These are phyloP conservation scores for Trichoderma sp. DNA, from an alignment of 2,329 filamentous ascomycete species.

Conservation along the genomic window DNA sequence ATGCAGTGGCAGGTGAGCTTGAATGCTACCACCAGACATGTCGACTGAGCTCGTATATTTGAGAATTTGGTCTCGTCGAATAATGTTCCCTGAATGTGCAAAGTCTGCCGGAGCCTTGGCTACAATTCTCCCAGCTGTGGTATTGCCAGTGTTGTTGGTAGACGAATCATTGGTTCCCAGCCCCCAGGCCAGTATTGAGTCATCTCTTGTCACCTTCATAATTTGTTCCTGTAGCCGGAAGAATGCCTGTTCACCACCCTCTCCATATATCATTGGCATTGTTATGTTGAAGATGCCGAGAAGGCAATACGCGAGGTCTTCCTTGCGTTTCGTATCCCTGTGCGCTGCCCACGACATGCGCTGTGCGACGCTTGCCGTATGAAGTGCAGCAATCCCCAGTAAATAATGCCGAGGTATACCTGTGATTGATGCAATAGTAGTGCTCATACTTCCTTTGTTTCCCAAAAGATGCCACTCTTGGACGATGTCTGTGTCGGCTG, in stretches of 20 bases:
- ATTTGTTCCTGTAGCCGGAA: conserved; percentile 22
- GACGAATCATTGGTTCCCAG: neutral
- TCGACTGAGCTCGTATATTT: conserved; percentile 1
- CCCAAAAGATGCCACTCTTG: conserved; percentile 21
- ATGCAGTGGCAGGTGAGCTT: neutral
- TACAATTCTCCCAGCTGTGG: neutral
- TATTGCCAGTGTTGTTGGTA: neutral
- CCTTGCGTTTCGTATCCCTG: conserved; percentile 20
- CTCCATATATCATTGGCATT: conserved; percentile 24
- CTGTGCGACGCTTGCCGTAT: conserved; percentile 23
- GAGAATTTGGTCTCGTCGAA: conserved; percentile 1
- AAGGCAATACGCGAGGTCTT: conserved; percentile 25
- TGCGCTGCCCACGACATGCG: conserved; percentile 25
- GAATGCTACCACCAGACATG: conserved; percentile 18
- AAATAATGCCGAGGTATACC: conserved; percentile 26
- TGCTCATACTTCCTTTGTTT: conserved; percentile 6
- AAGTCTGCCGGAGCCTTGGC: conserved; percentile 15
- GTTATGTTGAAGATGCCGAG: conserved; percentile 23
- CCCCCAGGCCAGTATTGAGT: conserved; percentile 26
- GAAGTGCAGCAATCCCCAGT: conserved; percentile 5
- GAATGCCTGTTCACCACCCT: conserved; percentile 22
- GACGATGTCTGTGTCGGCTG: neutral
- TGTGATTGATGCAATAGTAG: conserved; percentile 30
- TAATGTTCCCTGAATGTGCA: conserved; percentile 15
- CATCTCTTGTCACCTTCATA: conserved; percentile 19